phyloP scores from a whole-genome alignment of 306 rosid genomes.

The Citrullus mucosospermus region DNA sequence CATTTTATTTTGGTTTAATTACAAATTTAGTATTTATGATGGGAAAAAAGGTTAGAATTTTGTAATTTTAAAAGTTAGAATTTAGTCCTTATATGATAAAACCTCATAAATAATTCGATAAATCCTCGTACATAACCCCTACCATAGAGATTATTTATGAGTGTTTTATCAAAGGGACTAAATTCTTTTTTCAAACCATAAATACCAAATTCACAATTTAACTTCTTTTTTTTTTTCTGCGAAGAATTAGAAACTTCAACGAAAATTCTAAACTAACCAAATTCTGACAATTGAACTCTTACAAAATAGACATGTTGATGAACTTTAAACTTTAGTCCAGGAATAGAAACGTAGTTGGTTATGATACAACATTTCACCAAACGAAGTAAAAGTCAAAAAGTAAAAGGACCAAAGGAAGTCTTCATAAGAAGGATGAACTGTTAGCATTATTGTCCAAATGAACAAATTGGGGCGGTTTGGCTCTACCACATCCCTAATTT shows the following conservation, averaged over 20 bases:
- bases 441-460: neutral
- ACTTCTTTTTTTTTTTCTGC: too few relatives aligned
- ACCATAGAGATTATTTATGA: too few relatives aligned
- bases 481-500: neutral
- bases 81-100: too few relatives aligned
- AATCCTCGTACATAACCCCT: too few relatives aligned
- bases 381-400: neutral
- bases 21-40: too few relatives aligned
- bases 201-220: too few relatives aligned
- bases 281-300: neutral
- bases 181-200: too few relatives aligned
- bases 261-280: neutral
- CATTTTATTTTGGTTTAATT: too few relatives aligned
- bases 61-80: too few relatives aligned
- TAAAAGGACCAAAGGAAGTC: neutral
- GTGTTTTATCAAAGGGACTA: too few relatives aligned
- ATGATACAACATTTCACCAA: conserved; percentile 1
- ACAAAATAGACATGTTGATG: neutral
- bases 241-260: neutral
- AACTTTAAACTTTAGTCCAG: neutral
- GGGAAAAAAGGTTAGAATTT: too few relatives aligned
- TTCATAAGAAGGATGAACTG: neutral
- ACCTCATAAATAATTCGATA: too few relatives aligned
- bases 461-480: neutral
- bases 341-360: conserved; percentile 5